Evolutionary conservation across 805 yeast genomes (phyloP).

Genomic region (Ogataea methylovora): DNA sequence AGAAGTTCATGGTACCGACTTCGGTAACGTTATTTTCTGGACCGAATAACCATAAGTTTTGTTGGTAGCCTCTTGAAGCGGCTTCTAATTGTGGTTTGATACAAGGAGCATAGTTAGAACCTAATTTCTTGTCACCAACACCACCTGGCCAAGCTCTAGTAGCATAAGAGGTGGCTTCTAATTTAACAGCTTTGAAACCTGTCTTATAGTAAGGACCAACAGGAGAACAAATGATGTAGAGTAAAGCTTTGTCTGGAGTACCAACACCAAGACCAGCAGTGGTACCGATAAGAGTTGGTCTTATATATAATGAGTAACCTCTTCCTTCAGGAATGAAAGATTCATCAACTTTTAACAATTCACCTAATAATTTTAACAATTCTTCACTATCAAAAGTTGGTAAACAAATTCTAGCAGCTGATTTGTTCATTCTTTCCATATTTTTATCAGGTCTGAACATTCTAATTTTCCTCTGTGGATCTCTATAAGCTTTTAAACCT

Average conservation of each 20-base stretch:
- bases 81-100: conserved; percentile 87
- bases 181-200: conserved; percentile 90
- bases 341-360: conserved; percentile 67
- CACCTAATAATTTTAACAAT: conserved; percentile 65
- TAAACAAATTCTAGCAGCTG: conserved; percentile 83
- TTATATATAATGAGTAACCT: conserved; percentile 86
- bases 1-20: conserved; percentile 96
- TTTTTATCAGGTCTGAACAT: conserved; percentile 89
- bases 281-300: conserved; percentile 96
- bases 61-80: conserved; percentile 86
- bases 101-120: conserved; percentile 97
- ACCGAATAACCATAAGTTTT: conserved; percentile 94
- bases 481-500: conserved; percentile 89
- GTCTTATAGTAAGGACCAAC: conserved; percentile 95
- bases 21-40: conserved; percentile 84
- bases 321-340: conserved; percentile 74
- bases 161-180: conserved; percentile 94
- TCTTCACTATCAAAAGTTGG: conserved; percentile 81
- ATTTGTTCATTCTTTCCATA: conserved; percentile 83
- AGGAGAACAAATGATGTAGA: conserved; percentile 87
- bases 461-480: conserved; percentile 56
- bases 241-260: conserved; percentile 70
- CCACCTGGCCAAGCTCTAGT: conserved; percentile 99
- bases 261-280: conserved; percentile 83
- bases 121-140: conserved; percentile 91